A percentile compares a stretch with the other conserved stretches of the same genome.
phyloP scores from a whole-genome alignment of 345 rosid genomes.

The Punica granatum region DNA sequence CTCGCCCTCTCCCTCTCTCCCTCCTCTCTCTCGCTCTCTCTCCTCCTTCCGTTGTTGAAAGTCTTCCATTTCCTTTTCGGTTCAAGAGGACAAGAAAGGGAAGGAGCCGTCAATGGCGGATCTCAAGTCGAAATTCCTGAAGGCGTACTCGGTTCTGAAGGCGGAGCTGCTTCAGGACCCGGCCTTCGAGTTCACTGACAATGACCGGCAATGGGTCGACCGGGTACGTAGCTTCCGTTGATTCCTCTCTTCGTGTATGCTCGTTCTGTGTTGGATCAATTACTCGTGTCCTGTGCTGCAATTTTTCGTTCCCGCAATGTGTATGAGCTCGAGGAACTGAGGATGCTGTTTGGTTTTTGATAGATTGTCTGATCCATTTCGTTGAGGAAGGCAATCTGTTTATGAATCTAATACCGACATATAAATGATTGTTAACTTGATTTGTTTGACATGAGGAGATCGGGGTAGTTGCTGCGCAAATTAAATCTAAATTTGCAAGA shows the following conservation, averaged over 20 bases:
- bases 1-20: too few relatives aligned
- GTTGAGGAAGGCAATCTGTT: background rate
- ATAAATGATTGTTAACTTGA: background rate
- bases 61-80: background rate
- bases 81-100: background rate
- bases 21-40: background rate
- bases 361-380: background rate
- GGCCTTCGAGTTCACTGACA: constrained; percentile 69
- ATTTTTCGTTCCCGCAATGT: background rate
- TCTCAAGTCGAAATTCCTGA: constrained; percentile 57
- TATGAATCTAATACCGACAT: background rate
- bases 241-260: background rate
- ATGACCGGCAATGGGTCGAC: constrained; percentile 77
- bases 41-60: background rate
- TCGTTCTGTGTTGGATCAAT: background rate
- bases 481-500: background rate
- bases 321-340: background rate
- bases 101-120: constrained; percentile 44
- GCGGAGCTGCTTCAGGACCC: constrained; percentile 74
- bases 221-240: constrained; percentile 22
- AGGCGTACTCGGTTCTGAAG: constrained; percentile 52
- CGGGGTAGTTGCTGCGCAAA: background rate
- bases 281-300: background rate
- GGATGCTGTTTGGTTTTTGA: background rate
- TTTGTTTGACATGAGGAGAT: background rate